Percentiles rank a stretch among this genome's conserved stretches.
Conservation (phyloP, 2,329 filamentous ascomycete species). For the Nemania diffusa region DNA sequence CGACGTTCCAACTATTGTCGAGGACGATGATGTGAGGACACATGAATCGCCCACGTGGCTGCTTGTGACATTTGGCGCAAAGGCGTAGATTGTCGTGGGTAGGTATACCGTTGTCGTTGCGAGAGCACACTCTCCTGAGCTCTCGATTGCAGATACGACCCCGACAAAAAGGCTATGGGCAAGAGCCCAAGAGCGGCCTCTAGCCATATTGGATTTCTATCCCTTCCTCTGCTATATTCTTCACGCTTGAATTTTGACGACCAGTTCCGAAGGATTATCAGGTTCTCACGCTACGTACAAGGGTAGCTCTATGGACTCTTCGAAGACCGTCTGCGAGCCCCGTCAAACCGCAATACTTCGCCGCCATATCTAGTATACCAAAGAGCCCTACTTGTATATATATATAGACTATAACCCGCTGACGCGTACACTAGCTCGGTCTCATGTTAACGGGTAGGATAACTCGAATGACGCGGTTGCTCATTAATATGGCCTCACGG, state of each 20-base stretch:
- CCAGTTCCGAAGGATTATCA: background rate
- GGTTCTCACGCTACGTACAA: constrained; percentile 10
- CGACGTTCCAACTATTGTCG: constrained; percentile 21
- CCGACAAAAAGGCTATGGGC: constrained; percentile 38
- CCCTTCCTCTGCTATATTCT: background rate
- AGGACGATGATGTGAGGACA: constrained; percentile 18
- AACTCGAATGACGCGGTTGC: constrained; percentile 10
- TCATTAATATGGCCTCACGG: constrained; percentile 17
- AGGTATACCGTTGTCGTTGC: constrained; percentile 44
- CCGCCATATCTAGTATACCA: background rate
- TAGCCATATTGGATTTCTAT: constrained; percentile 37
- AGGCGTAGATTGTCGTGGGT: constrained; percentile 43
- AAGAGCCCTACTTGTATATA: constrained; percentile 7
- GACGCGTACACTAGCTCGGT: constrained; percentile 13
- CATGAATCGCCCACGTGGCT: constrained; percentile 21
- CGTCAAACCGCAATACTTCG: background rate
- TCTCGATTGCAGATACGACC: constrained; percentile 35
- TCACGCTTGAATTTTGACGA: background rate
- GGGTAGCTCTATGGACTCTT: background rate
- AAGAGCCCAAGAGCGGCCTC: constrained; percentile 35
- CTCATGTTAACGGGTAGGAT: constrained; percentile 26
- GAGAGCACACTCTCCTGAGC: constrained; percentile 36
- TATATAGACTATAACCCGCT: constrained; percentile 3
- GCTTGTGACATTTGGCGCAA: constrained; percentile 36
- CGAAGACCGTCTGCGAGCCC: background rate